These are phyloP conservation scores for Thalassia testudinum DNA, from an alignment of 116 monocot species.

Conservation along the genomic window DNA sequence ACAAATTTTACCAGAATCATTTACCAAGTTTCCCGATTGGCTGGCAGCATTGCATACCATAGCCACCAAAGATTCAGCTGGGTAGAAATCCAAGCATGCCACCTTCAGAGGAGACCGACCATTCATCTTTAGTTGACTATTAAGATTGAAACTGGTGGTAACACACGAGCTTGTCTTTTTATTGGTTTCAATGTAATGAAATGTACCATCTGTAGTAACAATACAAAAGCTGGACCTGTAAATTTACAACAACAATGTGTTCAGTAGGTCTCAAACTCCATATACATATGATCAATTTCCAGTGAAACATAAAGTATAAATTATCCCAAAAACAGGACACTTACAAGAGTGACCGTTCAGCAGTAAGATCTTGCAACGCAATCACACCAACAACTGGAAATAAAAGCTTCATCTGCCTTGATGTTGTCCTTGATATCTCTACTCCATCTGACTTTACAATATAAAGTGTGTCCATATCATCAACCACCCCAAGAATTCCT, in stretches of 20 bases:
- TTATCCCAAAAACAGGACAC: constrained; percentile 1
- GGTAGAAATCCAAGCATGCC: constrained; percentile 58
- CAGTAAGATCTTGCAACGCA: constrained; percentile 25
- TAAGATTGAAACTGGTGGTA: constrained; percentile 8
- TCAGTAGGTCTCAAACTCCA: not conserved
- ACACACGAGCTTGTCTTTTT: constrained; percentile 19
- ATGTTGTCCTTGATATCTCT: constrained; percentile 43
- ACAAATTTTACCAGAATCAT: constrained; percentile 21
- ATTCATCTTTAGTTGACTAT: constrained; percentile 12
- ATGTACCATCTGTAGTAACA: constrained; percentile 49
- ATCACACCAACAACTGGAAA: constrained; percentile 36
- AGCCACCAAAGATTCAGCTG: constrained; percentile 39
- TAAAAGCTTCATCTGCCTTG: constrained; percentile 42
- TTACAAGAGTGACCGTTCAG: constrained; percentile 26
- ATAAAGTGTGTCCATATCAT: constrained; percentile 45
- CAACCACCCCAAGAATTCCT: constrained; percentile 66
- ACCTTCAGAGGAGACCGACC: constrained; percentile 19
- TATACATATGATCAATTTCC: not conserved
- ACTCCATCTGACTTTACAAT: constrained; percentile 64
- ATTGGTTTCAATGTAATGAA: constrained; percentile 40
- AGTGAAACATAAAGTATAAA: not conserved
- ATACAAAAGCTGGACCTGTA: constrained; percentile 47
- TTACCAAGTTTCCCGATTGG: constrained; percentile 10
- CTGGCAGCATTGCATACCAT: constrained; percentile 28
- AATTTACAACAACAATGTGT: not conserved